Evolutionary conservation across 2,329 filamentous ascomycete genomes (phyloP), one percentile per base, ranked within the genome.

Genomic region (Colletotrichum sp.): DNA sequence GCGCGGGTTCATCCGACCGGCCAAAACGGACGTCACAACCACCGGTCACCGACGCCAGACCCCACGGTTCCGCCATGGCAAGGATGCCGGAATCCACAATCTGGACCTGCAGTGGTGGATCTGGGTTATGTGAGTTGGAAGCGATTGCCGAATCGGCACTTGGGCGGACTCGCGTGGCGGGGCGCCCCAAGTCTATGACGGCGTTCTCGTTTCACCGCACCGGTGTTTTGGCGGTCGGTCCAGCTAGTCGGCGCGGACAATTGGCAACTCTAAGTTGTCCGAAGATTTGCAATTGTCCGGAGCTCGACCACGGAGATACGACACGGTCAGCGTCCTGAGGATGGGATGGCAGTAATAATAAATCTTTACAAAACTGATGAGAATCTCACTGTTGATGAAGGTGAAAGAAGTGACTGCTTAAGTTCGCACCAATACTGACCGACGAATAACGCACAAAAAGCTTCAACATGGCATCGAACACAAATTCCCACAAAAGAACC

Each of bases 151-250:
- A 18, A 18, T 30, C n/a, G 9, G 57, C 57, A 36, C 6, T 34
- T 24, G 21, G 5, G 18, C 9, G 24, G 44, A 36, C 18, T 36
- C 9, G 18, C 12, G 26, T 39, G 44, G 55, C 28, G 34, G 28
- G 7, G 21, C 30, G 44, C 44, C 44, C 13, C 16, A 30, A 18
- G 57, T 70, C 71, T 63, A 73, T 73, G 71, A 70, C 71, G 66
- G 32, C 13, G 30, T 28, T 28, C 26, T n/a, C 39, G 57, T 55
- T 28, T 69, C 32, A 24, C 7, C 24, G 39, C 39, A 18, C 9
- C 28, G 34, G 24, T 32, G 7, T 39, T 44, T 32, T 39, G 32
- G 60, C 30, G 28, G 60, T 36, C 32, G 28, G 59, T 8, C 30
- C n/a, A 62, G 59, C 16, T 3, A 21, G 34, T 64, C 32, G 62